Conservation (phyloP, 1,139 yeast species). For the Yamadazyma pseudoaaseri region DNA sequence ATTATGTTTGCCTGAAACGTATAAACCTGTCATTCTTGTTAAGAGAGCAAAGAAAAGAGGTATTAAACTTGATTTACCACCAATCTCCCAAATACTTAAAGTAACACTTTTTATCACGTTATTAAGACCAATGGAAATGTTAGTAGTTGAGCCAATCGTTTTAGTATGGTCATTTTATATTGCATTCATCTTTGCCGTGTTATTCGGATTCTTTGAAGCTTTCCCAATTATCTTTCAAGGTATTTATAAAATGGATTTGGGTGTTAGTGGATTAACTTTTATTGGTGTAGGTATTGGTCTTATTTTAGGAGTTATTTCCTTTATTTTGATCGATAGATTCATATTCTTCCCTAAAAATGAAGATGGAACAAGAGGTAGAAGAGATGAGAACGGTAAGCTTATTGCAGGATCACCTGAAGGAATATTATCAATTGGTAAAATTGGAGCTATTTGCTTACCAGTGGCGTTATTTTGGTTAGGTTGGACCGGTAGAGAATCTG, state of each 20-base stretch:
- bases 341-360: conserved; percentile 55
- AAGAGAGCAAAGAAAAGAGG: conserved; percentile 61
- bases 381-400: conserved; percentile 55
- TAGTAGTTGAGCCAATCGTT: conserved; percentile 68
- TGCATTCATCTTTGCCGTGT: conserved; percentile 71
- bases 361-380: conserved; percentile 60
- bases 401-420: conserved; percentile 40
- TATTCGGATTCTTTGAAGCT: conserved; percentile 77
- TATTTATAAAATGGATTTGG: conserved; percentile 54
- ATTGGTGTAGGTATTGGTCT: conserved; percentile 70
- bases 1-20: conserved; percentile 64
- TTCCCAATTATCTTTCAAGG: conserved; percentile 71
- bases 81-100: conserved; percentile 10
- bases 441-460: conserved; percentile 66
- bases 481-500: conserved; percentile 63
- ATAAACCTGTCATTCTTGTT: conserved; percentile 57
- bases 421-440: conserved; percentile 44
- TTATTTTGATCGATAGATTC: conserved; percentile 47
- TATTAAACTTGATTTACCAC: conserved; percentile 38
- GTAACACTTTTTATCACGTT: conserved; percentile 35
- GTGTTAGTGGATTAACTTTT: conserved; percentile 66
- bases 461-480: conserved; percentile 78
- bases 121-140: conserved; percentile 63
- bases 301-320: conserved; percentile 50
- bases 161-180: conserved; percentile 63